Conservation (phyloP, 495 filamentous ascomycete genomes). For the Parmelia sp. region DNA sequence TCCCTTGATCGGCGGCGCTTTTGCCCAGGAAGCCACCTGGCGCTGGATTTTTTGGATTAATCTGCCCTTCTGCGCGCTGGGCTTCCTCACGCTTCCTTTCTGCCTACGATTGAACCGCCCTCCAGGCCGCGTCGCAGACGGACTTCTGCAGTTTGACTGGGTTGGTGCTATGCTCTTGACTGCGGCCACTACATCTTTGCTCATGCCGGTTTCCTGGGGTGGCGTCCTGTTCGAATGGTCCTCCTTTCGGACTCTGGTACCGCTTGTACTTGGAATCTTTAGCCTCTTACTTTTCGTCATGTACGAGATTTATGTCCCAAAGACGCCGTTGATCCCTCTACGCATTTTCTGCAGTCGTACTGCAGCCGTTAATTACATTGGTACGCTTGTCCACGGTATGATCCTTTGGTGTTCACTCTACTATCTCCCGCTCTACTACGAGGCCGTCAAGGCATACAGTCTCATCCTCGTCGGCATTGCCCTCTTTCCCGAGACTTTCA, state of each 20-base stretch:
- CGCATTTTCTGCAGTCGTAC: conserved; percentile 46
- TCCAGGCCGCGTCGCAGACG: conserved; percentile 21
- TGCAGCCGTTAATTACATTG: conserved; percentile 38
- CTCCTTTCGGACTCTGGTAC: conserved; percentile 46
- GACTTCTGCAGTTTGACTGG: conserved; percentile 24
- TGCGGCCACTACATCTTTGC: conserved; percentile 37
- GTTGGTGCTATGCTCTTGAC: conserved; percentile 36
- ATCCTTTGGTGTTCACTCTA: conserved; percentile 44
- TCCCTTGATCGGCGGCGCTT: conserved; percentile 41
- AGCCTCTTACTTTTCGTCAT: conserved; percentile 40
- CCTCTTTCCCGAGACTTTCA: conserved; percentile 45
- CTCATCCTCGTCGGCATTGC: conserved; percentile 40
- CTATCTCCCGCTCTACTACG: conserved; percentile 46
- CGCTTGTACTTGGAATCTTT: conserved; percentile 46
- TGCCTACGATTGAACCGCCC: conserved; percentile 18
- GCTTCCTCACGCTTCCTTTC: conserved; percentile 24
- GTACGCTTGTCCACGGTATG: conserved; percentile 44
- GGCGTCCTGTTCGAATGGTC: conserved; percentile 45
- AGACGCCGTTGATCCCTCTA: conserved; percentile 39
- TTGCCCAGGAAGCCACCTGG: conserved; percentile 31
- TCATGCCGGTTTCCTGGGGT: conserved; percentile 48
- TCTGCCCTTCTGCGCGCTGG: conserved; percentile 26
- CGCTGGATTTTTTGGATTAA: conserved; percentile 39
- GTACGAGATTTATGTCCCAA: conserved; percentile 41
- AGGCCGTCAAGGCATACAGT: conserved; percentile 45